Percentiles rank a stretch among this genome's conserved stretches.
phyloP scores from a whole-genome alignment of 495 filamentous ascomycete genomes.

The Podospora pseudoanserina region DNA sequence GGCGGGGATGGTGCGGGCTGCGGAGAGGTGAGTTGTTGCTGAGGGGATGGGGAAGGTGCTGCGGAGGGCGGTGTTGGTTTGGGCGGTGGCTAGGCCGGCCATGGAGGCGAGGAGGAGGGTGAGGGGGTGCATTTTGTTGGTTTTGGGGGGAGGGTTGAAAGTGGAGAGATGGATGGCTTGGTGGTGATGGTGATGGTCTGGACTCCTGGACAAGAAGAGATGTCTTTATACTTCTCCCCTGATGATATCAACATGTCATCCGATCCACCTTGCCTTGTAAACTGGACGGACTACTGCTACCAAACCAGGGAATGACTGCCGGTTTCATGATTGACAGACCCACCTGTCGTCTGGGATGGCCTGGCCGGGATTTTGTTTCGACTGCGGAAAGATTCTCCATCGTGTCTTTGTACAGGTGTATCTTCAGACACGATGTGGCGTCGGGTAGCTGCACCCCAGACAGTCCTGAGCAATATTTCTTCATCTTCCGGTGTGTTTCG shows the following conservation, averaged over 20 bases:
- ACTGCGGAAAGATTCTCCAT: background rate
- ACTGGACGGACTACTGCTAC: background rate
- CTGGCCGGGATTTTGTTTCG: background rate
- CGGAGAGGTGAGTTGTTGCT: conserved; percentile 25
- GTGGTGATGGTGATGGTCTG: background rate
- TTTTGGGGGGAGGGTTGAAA: background rate
- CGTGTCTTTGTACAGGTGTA: background rate
- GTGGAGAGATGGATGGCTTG: background rate
- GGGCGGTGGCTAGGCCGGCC: conserved; percentile 11
- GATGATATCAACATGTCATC: background rate
- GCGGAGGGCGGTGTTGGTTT: conserved; percentile 30
- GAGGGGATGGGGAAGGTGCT: conserved; percentile 27
- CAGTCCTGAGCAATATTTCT: background rate
- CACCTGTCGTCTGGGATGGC: background rate
- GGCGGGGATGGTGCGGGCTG: conserved; percentile 35
- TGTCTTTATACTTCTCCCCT: background rate
- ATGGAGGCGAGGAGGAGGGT: conserved; percentile 18
- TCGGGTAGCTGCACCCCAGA: background rate
- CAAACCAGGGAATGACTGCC: background rate
- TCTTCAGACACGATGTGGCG: background rate
- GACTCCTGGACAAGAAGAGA: background rate
- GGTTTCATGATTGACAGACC: background rate
- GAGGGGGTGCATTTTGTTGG: conserved; percentile 12
- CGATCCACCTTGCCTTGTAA: background rate
- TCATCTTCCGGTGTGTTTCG: background rate